A percentile compares a stretch with the other conserved stretches of the same genome.
Evolutionary conservation across 352 stramenopile species (phyloP).

Genomic region (Phytopythium cucurbitacearum): DNA sequence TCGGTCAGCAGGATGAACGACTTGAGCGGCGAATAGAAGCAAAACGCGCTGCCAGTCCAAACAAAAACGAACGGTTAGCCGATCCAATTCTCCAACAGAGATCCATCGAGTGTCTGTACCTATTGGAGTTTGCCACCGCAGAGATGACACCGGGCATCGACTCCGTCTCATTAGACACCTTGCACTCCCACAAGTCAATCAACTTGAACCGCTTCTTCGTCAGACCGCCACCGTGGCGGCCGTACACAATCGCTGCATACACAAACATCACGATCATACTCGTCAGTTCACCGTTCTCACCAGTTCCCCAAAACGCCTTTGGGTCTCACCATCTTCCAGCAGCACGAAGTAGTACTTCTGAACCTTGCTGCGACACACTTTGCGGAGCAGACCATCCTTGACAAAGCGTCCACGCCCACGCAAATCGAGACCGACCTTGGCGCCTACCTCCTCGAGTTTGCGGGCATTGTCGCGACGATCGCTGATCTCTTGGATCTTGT

Average conservation of each 20-base stretch:
- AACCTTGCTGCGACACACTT: slow-evolving; percentile 83
- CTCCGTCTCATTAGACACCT: slow-evolving; percentile 66
- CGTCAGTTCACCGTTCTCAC: neutral
- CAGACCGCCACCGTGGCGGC: slow-evolving; percentile 41
- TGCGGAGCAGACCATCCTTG: slow-evolving; percentile 74
- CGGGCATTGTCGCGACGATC: slow-evolving; percentile 59
- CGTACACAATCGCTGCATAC: slow-evolving; percentile 63
- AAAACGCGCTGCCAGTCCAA: slow-evolving; percentile 50
- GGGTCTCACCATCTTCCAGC: slow-evolving; percentile 68
- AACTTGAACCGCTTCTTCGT: slow-evolving; percentile 83
- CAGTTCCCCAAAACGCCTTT: neutral
- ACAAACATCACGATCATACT: neutral
- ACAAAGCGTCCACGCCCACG: slow-evolving; percentile 52
- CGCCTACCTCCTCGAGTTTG: slow-evolving; percentile 55
- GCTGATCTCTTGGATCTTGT: slow-evolving; percentile 81
- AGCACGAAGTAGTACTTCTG: slow-evolving; percentile 84
- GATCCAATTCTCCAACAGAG: neutral
- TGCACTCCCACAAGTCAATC: slow-evolving; percentile 77
- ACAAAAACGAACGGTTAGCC: neutral
- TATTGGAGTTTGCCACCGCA: slow-evolving; percentile 55
- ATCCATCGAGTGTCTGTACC: slow-evolving; percentile 20
- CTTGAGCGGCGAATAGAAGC: slow-evolving; percentile 83
- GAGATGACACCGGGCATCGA: slow-evolving; percentile 70
- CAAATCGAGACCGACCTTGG: slow-evolving; percentile 68
- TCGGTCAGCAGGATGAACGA: slow-evolving; percentile 81